A percentile compares a stretch with the other conserved stretches of the same genome.
Evolutionary conservation across 495 filamentous ascomycete genomes (phyloP).

Genomic region (Podospora pseudoanserina): DNA sequence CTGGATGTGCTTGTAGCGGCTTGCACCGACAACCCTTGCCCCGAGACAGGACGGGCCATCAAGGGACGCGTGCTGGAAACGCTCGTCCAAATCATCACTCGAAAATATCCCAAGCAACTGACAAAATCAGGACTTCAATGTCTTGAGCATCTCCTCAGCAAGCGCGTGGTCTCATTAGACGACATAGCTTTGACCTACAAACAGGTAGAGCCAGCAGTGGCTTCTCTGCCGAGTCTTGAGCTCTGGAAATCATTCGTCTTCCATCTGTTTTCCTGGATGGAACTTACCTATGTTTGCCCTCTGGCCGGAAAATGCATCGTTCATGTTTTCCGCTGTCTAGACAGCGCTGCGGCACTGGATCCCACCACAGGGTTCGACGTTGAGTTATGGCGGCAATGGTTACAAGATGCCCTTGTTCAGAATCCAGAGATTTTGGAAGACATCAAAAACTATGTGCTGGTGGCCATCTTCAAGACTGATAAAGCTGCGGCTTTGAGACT

Average conservation of each 20-base stretch:
- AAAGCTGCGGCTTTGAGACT: slow-evolving; percentile 53
- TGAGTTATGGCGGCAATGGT: slow-evolving; percentile 47
- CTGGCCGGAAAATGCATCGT: slow-evolving; percentile 63
- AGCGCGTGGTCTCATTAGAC: slow-evolving; percentile 43
- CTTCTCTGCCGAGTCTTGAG: slow-evolving; percentile 12
- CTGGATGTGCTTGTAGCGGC: slow-evolving; percentile 56
- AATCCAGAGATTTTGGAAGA: slow-evolving; percentile 57
- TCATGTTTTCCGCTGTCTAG: slow-evolving; percentile 48
- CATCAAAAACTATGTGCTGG: slow-evolving; percentile 69
- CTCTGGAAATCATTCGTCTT: slow-evolving; percentile 46
- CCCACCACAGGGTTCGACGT: slow-evolving; percentile 36
- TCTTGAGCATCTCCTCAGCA: slow-evolving; percentile 57
- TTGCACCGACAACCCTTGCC: slow-evolving; percentile 47
- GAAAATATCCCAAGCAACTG: slow-evolving; percentile 47
- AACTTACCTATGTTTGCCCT: slow-evolving; percentile 58
- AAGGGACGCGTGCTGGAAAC: slow-evolving; percentile 40
- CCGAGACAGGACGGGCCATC: slow-evolving; percentile 31
- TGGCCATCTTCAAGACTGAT: slow-evolving; percentile 63
- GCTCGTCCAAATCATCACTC: slow-evolving; percentile 48
- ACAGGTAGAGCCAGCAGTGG: slow-evolving; percentile 28
- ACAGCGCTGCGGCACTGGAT: slow-evolving; percentile 27
- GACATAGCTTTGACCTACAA: slow-evolving; percentile 38
- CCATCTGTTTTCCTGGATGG: slow-evolving; percentile 58
- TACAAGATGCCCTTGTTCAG: slow-evolving; percentile 43
- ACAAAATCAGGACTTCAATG: slow-evolving; percentile 62